Evolutionary conservation across 2,329 filamentous ascomycete genomes (phyloP), one percentile per base, ranked within the genome.

Genomic region (Dactylellina leptospora): DNA sequence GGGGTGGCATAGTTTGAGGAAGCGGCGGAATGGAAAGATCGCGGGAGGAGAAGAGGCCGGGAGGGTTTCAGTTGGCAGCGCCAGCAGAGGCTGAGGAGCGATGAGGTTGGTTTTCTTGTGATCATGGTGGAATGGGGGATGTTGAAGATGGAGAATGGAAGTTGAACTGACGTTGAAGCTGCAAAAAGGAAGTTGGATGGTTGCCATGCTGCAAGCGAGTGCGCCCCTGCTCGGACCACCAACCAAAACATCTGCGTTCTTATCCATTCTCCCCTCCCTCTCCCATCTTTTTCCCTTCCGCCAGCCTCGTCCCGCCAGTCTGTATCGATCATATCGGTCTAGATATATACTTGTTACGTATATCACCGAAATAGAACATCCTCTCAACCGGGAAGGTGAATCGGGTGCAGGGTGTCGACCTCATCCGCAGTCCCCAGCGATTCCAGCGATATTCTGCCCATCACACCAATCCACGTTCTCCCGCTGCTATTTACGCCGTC

Each of bases 1-100:
- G 69, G 69, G 47, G 28, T 66, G 22, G 69, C 69, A 48, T 42
- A 45, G 25, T 60, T 40, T n/a, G n/a, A n/a, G 22, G 69, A 60
- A 16, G 38, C 20, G 27, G 47, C 60, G 53, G 40, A 42, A 33
- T 60, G 69, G 33, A 70, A 16, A n/a, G 42, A 44, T 56, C 64
- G 64, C 16, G 54, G 56, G 25, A 58, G n/a, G 16, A 36, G 11
- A n/a, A 62, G 56, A 25, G 64, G 64, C 8, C 64, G 64, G 38
- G 40, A 30, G 8, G 60, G 36, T 18, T 56, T 51, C 4, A 13
- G 16, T 11, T 47, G 51, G 28, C 68, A 72, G 44, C 59, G 59
- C 59, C 68, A 64, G 53, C 68, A 72, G 40, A 60, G 10, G 36
- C 59, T 4, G 18, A 16, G 13, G 18, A 40, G 5, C 4, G 36